Base-by-base conservation (phyloP, 2,329 filamentous ascomycete species). In the Scedosporium dehoogii region DNA sequence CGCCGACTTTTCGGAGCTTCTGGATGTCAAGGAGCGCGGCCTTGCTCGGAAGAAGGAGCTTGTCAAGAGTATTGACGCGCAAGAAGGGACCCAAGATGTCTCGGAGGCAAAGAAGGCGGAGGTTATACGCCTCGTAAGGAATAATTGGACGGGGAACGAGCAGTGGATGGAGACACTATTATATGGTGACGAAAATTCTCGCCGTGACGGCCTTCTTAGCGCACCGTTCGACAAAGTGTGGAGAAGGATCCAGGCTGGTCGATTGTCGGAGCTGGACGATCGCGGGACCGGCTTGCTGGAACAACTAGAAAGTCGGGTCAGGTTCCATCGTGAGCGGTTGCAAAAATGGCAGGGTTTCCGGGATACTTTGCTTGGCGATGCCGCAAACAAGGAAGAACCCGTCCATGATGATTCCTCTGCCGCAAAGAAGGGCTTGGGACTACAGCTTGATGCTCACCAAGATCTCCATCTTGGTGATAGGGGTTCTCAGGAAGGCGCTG, bases 111-210 rank as follows among this genome's bases (percentile, higher is more conserved):
- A 75, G 3, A 78, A 75, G 55, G 67, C 72, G 0, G 76, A 83
- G 46, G 75, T 91, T 63, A 81, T 86, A 67, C 83, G 82, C 51
- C 79, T 82, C 2, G 75, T 92, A 33, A 80, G 82, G 42, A 85
- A 86, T 64, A 90, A 91, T 67, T 96, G 92, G 92, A 79, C 89
- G 14, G 92, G 91, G 1, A 85, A 87, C 68, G 83, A 87, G 64
- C 81, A 84, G 62, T 93, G 91, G 87, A 81, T 90, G 68, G 82
- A 90, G 58, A 79, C 84, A 2, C 75, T 96, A 21, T 71, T 94
- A 0, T 79, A 87, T 59, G 90, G 90, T 1, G 87, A 90, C 56
- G 77, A 78, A 21, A 77, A 76, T 6, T 74, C 78, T 2, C 77
- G 77, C 27, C 81, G 78, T 38, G 88, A 89, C 64, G 81, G 79